phyloP scores from a whole-genome alignment of 2,329 filamentous ascomycete genomes.

The Fusarium sp. region DNA sequence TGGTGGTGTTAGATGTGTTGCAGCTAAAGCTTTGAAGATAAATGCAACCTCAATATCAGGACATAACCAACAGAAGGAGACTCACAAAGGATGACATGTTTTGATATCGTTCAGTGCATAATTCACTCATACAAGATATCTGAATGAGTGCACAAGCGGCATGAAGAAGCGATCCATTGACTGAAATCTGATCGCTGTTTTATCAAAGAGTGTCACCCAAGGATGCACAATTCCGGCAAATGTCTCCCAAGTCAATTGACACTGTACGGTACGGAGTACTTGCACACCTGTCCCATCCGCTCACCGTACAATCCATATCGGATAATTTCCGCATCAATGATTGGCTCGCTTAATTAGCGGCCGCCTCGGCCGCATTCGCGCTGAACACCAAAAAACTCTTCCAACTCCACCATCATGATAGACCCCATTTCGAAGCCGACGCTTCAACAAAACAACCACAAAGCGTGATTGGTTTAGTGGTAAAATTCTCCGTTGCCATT shows the following conservation, averaged over 20 bases:
- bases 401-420: conserved; percentile 9
- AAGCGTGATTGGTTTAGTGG: conserved; percentile 29
- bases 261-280: background rate
- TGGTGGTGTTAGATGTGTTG: too few species aligned
- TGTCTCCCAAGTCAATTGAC: background rate
- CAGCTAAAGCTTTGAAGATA: background rate
- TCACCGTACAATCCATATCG: background rate
- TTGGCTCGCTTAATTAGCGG: background rate
- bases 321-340: background rate
- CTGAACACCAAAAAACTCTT: background rate
- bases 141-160: rapidly evolving
- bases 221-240: background rate
- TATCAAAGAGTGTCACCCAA: background rate
- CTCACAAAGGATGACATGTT: rapidly evolving
- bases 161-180: rapidly evolving
- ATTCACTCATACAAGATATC: background rate
- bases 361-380: background rate
- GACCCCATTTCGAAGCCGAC: background rate
- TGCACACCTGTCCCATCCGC: background rate
- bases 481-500: conserved; percentile 26
- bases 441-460: conserved; percentile 4
- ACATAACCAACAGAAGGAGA: background rate
- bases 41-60: background rate
- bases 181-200: background rate
- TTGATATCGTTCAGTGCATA: rapidly evolving